Conservation (phyloP, 2,329 filamentous ascomycete species). For the Pseudocercospora vitis region DNA sequence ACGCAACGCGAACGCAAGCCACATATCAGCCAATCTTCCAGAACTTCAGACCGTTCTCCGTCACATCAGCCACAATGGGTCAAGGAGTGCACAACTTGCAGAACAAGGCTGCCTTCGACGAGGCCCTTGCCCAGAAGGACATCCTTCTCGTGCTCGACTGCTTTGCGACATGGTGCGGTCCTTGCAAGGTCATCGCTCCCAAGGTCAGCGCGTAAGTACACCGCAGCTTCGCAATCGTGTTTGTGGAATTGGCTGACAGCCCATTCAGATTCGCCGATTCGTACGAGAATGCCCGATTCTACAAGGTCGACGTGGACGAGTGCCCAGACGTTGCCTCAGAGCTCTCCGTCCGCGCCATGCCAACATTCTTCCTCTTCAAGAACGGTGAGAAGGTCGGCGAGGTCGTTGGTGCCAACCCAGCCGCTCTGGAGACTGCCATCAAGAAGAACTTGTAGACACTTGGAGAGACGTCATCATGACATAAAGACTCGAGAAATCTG, state of each 20-base stretch:
- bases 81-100: constrained; percentile 53
- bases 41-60: constrained; percentile 41
- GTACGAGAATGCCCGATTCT: constrained; percentile 67
- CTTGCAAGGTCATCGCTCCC: constrained; percentile 88
- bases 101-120: constrained; percentile 61
- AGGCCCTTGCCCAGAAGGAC: constrained; percentile 53
- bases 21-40: constrained; percentile 29
- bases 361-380: constrained; percentile 85
- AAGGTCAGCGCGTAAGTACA: constrained; percentile 56
- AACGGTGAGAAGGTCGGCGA: constrained; percentile 69
- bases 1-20: constrained; percentile 15
- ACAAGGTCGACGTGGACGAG: constrained; percentile 89
- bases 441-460: constrained; percentile 28
- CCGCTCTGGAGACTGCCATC: constrained; percentile 59
- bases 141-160: constrained; percentile 77
- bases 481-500: constrained; percentile 9
- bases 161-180: constrained; percentile 89
- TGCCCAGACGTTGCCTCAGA: constrained; percentile 72
- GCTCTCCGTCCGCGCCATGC: constrained; percentile 85
- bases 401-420: constrained; percentile 79
- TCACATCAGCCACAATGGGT: constrained; percentile 45
- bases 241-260: constrained; percentile 13
- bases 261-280: constrained; percentile 58
- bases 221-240: background rate
- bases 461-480: constrained; percentile 8